phyloP scores from a whole-genome alignment of 768 basidiomycete species.

The Macrolepiota albuminosa region DNA sequence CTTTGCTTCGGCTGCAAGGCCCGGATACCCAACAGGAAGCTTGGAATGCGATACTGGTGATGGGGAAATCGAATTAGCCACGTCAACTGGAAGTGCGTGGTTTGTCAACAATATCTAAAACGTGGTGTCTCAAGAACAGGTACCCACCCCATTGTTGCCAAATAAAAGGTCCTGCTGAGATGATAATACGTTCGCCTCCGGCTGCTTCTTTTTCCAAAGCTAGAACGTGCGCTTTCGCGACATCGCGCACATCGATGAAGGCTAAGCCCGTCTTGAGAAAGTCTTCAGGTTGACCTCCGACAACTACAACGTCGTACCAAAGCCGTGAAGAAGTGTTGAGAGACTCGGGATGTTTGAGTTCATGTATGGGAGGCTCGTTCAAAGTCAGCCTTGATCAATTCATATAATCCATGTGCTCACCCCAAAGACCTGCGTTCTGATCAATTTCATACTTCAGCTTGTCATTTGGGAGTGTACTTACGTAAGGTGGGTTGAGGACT shows the following conservation, averaged over 20 bases:
- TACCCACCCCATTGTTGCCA: constrained; percentile 27
- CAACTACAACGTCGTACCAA: constrained; percentile 29
- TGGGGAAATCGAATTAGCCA: constrained; percentile 27
- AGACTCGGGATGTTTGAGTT: constrained; percentile 19
- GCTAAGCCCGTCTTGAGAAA: constrained; percentile 18
- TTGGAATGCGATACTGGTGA: constrained; percentile 18
- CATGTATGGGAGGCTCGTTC: constrained; percentile 33
- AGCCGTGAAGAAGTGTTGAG: constrained; percentile 31
- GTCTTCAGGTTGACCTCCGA: constrained; percentile 13
- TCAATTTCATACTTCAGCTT: neutral
- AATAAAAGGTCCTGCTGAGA: constrained; percentile 24
- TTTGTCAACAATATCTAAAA: neutral
- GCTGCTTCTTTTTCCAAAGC: constrained; percentile 45
- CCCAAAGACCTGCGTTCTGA: constrained; percentile 22
- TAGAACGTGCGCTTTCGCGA: constrained; percentile 45
- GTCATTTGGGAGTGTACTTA: constrained; percentile 16
- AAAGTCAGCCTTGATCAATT: neutral
- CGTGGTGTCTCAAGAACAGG: neutral
- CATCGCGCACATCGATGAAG: constrained; percentile 43
- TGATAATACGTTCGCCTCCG: constrained; percentile 47
- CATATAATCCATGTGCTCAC: constrained; percentile 13
- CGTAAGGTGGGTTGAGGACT: constrained; percentile 48
- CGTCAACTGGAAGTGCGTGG: constrained; percentile 26
- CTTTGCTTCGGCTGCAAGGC: constrained; percentile 21
- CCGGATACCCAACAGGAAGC: constrained; percentile 30